A percentile compares a stretch with the other conserved stretches of the same genome.
Evolutionary conservation across 352 stramenopile species (phyloP).

Genomic region (Globisporangium uncinulatum): DNA sequence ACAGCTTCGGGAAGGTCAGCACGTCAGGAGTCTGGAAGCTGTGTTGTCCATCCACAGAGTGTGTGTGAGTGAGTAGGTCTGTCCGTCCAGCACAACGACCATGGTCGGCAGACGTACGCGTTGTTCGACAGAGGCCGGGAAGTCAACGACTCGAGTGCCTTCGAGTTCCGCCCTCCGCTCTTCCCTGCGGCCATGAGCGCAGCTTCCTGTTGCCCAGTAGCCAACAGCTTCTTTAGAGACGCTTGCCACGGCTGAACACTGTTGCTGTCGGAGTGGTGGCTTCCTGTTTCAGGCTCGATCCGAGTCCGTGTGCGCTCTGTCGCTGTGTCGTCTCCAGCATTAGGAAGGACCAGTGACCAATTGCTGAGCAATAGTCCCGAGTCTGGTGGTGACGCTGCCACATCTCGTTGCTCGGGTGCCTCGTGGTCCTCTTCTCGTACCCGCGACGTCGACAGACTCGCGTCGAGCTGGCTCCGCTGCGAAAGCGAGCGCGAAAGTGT

Average conservation of each 20-base stretch:
- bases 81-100: not conserved
- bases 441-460: not conserved
- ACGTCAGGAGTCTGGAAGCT: conserved; percentile 14
- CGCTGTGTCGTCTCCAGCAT: not conserved
- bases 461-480: conserved; percentile 13
- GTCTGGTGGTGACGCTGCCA: not conserved
- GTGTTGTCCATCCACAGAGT: not conserved
- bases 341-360: not conserved
- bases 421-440: conserved; percentile 1
- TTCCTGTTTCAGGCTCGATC: not conserved
- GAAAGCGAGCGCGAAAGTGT: conserved; percentile 35
- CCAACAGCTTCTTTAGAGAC: conserved; percentile 54
- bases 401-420: not conserved
- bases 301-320: not conserved
- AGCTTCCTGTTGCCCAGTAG: conserved; percentile 21
- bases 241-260: conserved; percentile 35
- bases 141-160: conserved; percentile 3
- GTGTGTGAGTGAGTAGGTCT: too few relatives aligned
- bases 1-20: conserved; percentile 47
- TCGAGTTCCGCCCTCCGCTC: not conserved
- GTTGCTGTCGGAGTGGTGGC: not conserved
- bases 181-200: not conserved
- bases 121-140: conserved; percentile 5
- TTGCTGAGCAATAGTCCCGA: not conserved
- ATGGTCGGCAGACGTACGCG: not conserved